These are phyloP conservation scores for Prunus mume DNA, from an alignment of 306 rosid species.

Conservation along the genomic window DNA sequence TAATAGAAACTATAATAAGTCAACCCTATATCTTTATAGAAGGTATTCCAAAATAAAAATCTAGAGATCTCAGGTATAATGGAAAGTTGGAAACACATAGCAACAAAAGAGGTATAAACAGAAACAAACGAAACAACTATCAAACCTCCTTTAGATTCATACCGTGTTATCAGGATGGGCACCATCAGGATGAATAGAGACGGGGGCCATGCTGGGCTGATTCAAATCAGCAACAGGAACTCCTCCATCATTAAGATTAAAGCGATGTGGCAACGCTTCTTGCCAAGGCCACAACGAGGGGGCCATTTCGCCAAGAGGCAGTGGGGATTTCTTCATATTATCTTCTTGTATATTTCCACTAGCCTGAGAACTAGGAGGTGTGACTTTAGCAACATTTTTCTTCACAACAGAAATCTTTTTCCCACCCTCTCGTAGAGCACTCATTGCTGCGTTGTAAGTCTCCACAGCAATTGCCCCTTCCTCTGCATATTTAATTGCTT, in stretches of 20 bases:
- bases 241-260: conserved; percentile 56
- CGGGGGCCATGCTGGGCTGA: conserved; percentile 46
- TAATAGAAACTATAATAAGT: conserved; percentile 13
- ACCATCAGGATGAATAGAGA: conserved; percentile 54
- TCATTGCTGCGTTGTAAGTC: conserved; percentile 61
- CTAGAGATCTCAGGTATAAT: neutral
- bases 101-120: neutral
- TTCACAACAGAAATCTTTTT: conserved; percentile 46
- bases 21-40: neutral
- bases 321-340: conserved; percentile 41
- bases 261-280: conserved; percentile 49
- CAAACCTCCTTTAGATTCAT: conserved; percentile 23
- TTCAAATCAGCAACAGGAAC: conserved; percentile 54
- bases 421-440: conserved; percentile 52
- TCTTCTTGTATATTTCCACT: conserved; percentile 58
- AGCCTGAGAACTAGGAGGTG: conserved; percentile 41
- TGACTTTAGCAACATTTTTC: conserved; percentile 54
- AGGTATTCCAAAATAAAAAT: neutral
- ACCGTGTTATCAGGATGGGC: conserved; percentile 53
- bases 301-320: conserved; percentile 32
- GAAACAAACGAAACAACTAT: neutral
- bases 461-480: conserved; percentile 65
- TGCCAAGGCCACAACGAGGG: conserved; percentile 66
- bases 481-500: conserved; percentile 71
- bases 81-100: neutral